A percentile compares a stretch with the other conserved stretches of the same genome.
Conservation (phyloP, 2,329 filamentous ascomycete species). For the Neurospora crassa region DNA sequence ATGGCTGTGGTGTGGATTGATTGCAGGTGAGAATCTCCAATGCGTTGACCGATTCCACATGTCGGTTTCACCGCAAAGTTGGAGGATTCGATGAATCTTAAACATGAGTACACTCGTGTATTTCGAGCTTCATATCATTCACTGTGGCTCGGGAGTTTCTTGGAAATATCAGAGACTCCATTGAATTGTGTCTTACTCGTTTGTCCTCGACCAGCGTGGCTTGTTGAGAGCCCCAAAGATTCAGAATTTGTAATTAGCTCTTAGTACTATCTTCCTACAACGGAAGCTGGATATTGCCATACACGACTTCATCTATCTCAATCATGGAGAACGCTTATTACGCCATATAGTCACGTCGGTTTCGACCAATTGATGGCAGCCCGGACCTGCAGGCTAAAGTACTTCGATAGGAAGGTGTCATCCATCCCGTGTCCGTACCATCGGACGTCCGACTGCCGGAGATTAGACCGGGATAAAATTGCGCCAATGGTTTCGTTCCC, state of each 20-base stretch:
- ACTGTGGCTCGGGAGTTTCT: no score
- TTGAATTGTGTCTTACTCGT: background rate
- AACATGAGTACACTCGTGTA: background rate
- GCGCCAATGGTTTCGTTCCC: accelerated
- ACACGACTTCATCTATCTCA: background rate
- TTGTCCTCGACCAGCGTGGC: background rate
- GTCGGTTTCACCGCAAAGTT: background rate
- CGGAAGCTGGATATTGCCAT: background rate
- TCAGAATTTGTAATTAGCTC: no score
- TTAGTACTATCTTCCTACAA: background rate
- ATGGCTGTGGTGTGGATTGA: background rate
- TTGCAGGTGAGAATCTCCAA: background rate
- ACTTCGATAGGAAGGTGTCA: background rate
- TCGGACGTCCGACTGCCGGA: background rate
- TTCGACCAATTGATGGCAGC: background rate
- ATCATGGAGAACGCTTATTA: background rate
- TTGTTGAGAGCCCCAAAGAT: background rate
- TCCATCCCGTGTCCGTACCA: background rate
- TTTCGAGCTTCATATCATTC: no score
- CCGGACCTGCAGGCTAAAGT: background rate
- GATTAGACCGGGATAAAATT: background rate
- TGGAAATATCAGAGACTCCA: no score
- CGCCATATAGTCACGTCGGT: background rate
- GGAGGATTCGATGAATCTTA: background rate
- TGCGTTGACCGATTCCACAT: background rate